These are phyloP conservation scores for Terfezia claveryi DNA, from an alignment of 495 filamentous ascomycete species.

Conservation along the genomic window DNA sequence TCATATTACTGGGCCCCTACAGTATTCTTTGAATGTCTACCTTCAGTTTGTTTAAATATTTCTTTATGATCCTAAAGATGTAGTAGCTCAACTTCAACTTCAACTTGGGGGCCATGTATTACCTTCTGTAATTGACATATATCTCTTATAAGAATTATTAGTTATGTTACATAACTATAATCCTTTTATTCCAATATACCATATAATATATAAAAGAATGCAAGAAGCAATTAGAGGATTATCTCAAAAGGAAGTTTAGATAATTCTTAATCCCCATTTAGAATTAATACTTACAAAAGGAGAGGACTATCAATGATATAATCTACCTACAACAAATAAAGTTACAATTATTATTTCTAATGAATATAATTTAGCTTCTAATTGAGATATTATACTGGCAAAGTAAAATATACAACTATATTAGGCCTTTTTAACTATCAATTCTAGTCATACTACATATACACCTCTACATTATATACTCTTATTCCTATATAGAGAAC, in stretches of 20 bases:
- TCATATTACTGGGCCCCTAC: not conserved
- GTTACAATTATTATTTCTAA: not conserved
- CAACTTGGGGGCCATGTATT: no score
- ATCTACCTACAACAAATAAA: not conserved
- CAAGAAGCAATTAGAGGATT: not conserved
- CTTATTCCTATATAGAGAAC: conserved; percentile 1
- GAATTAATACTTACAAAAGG: not conserved
- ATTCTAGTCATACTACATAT: conserved; percentile 4
- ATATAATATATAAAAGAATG: not conserved
- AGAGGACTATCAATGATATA: not conserved
- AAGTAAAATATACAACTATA: not conserved
- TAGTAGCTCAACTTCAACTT: not conserved
- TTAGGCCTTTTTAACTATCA: not conserved
- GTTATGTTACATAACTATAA: not conserved
- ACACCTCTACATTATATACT: conserved; percentile 11
- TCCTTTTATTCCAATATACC: not conserved
- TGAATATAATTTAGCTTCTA: not conserved
- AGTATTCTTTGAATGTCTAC: no score
- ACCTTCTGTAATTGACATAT: no score
- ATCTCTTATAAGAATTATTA: not conserved
- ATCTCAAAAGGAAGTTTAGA: not conserved
- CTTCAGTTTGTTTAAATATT: not conserved
- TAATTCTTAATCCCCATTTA: not conserved
- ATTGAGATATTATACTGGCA: not conserved
- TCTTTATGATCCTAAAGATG: not conserved